These are phyloP conservation scores for Fistulifera solaris DNA, from an alignment of 108 stramenopile species.

Conservation along the genomic window DNA sequence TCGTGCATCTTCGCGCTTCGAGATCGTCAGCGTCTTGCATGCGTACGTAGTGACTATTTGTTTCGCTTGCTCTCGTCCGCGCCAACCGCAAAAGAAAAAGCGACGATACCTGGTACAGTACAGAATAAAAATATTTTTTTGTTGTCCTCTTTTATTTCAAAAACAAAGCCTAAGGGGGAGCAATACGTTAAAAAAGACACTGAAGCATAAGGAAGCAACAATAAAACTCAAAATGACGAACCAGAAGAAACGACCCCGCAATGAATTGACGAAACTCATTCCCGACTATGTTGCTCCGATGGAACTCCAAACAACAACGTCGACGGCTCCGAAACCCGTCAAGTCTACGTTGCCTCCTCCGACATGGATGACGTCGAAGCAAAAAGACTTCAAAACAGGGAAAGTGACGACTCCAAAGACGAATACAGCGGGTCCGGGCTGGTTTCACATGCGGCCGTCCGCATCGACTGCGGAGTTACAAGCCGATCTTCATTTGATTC, in stretches of 20 bases:
- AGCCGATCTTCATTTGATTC: constrained; percentile 56
- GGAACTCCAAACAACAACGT: constrained; percentile 38
- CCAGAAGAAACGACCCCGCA: constrained; percentile 15
- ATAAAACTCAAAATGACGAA: neutral
- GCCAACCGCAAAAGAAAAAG: too few relatives aligned
- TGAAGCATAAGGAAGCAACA: too few relatives aligned
- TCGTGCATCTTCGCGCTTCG: too few relatives aligned
- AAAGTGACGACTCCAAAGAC: constrained; percentile 24
- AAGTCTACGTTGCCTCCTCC: constrained; percentile 31
- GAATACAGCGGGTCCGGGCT: constrained; percentile 51
- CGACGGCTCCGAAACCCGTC: constrained; percentile 20
- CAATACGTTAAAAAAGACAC: too few relatives aligned
- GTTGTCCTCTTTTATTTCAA: too few relatives aligned
- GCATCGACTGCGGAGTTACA: constrained; percentile 47
- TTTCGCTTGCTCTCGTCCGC: too few relatives aligned
- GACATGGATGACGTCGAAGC: constrained; percentile 20
- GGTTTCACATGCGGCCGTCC: constrained; percentile 68
- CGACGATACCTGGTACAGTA: too few relatives aligned
- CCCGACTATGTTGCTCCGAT: constrained; percentile 77
- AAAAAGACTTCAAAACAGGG: constrained; percentile 39
- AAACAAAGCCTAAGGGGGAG: too few relatives aligned
- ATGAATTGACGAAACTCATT: constrained; percentile 61
- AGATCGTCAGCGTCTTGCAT: too few relatives aligned
- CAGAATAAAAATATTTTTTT: too few relatives aligned
- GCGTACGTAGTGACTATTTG: too few relatives aligned